phyloP scores from a whole-genome alignment of 176 grass and related monocot genomes.

The Raddia guianensis region DNA sequence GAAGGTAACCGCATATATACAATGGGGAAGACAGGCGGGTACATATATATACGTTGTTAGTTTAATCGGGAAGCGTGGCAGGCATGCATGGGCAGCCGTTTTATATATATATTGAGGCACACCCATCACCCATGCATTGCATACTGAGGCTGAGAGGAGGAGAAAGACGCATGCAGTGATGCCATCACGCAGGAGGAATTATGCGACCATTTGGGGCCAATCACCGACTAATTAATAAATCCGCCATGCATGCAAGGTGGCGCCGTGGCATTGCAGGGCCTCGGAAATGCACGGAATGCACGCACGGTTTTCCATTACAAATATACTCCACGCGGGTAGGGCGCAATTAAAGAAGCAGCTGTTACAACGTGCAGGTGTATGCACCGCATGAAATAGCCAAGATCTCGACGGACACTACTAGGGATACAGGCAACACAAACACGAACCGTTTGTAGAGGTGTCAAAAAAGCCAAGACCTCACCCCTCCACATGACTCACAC shows the following conservation, averaged over 20 bases:
- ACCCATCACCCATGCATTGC: too few species aligned
- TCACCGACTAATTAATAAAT: background rate
- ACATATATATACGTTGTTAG: background rate
- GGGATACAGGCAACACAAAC: too few species aligned
- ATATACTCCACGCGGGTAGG: background rate
- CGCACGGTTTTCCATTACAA: background rate
- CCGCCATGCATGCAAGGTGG: background rate
- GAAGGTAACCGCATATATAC: background rate
- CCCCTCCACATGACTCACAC: too few species aligned
- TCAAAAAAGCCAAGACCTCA: too few species aligned
- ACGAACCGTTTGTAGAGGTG: too few species aligned
- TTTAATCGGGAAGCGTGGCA: constrained; percentile 37
- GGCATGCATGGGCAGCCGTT: constrained; percentile 22
- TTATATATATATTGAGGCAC: background rate
- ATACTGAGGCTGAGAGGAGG: background rate
- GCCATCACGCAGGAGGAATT: constrained; percentile 35
- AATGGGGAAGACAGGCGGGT: background rate
- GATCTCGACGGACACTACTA: too few species aligned
- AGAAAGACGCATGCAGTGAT: constrained; percentile 53
- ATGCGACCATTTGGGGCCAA: background rate
- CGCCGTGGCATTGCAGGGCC: constrained; percentile 24
- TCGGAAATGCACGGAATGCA: background rate
- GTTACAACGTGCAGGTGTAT: too few species aligned
- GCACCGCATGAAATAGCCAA: too few species aligned
- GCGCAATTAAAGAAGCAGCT: background rate